Conservation (phyloP, 495 filamentous ascomycete genomes). For the Daldinia caldariorum region DNA sequence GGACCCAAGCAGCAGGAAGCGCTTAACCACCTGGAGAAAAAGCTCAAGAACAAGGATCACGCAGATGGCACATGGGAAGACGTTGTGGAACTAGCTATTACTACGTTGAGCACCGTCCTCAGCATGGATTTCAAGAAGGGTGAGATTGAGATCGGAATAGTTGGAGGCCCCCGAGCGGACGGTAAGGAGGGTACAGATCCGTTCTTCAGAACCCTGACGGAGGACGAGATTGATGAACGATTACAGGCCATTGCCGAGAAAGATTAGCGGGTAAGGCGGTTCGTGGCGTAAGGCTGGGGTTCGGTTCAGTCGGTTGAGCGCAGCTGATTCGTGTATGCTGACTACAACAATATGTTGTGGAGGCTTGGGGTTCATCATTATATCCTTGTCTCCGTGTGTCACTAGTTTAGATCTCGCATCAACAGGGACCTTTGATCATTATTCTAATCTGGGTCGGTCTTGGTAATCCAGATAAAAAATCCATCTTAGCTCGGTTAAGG, state of each 20-base stretch:
- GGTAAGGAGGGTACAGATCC: constrained; percentile 81
- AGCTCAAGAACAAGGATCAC: constrained; percentile 98
- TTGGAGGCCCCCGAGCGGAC: constrained; percentile 81
- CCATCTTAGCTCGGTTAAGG: constrained; percentile 18
- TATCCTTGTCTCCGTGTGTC: constrained; percentile 33
- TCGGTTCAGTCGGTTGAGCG: constrained; percentile 9
- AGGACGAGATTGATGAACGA: constrained; percentile 98
- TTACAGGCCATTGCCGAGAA: constrained; percentile 98
- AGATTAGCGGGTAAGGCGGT: constrained; percentile 69
- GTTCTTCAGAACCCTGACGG: constrained; percentile 86
- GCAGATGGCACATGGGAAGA: constrained; percentile 96
- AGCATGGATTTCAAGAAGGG: constrained; percentile 99
- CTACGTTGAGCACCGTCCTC: constrained; percentile 91
- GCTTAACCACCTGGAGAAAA: constrained; percentile 97
- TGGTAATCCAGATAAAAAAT: constrained; percentile 18
- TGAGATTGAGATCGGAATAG: constrained; percentile 97
- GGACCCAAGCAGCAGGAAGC: constrained; percentile 99
- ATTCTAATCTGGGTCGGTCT: constrained; percentile 10
- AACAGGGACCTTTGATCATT: constrained; percentile 30
- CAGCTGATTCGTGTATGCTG: constrained; percentile 37
- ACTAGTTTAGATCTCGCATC: constrained; percentile 39
- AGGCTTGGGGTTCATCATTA: constrained; percentile 27
- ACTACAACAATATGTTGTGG: constrained; percentile 30
- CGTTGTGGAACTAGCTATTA: constrained; percentile 95
- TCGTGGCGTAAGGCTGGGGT: constrained; percentile 44